These are phyloP conservation scores for Mortierella sp. DNA, from an alignment of 371 early-diverging fungal species.

Conservation along the genomic window DNA sequence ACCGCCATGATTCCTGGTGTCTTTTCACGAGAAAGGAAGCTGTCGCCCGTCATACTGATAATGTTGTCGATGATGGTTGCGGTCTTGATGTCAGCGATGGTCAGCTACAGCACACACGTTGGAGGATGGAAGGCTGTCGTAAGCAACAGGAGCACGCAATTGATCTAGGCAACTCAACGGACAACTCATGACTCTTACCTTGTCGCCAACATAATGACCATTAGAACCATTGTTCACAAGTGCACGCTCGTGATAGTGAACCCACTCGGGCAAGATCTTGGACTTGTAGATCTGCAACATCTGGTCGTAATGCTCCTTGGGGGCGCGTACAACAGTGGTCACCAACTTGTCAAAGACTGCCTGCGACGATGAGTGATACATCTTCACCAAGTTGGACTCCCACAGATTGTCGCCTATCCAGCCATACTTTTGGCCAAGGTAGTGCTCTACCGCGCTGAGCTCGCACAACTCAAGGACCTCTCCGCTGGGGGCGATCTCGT, in stretches of 20 bases:
- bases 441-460: constrained; percentile 29
- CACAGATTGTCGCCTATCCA: constrained; percentile 14
- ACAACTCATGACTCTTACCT: constrained; percentile 25
- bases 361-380: constrained; percentile 8
- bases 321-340: neutral
- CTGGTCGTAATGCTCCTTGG: constrained; percentile 1
- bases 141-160: constrained; percentile 5
- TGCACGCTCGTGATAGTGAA: constrained; percentile 20
- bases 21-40: constrained; percentile 22
- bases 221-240: constrained; percentile 25
- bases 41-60: constrained; percentile 13
- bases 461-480: constrained; percentile 11
- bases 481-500: constrained; percentile 36
- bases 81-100: constrained; percentile 27
- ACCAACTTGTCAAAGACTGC: neutral
- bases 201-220: constrained; percentile 41
- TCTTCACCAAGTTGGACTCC: constrained; percentile 23
- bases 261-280: constrained; percentile 10
- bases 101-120: constrained; percentile 8
- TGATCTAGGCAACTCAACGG: constrained; percentile 12
- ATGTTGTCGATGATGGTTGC: constrained; percentile 23
- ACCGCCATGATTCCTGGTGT: constrained; percentile 42
- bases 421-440: constrained; percentile 30
- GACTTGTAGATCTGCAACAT: neutral
- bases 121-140: too few relatives aligned